Evolutionary conservation across 345 rosid genomes (phyloP), one percentile per base, ranked within the genome.

Genomic region (Kernera saxatilis): DNA sequence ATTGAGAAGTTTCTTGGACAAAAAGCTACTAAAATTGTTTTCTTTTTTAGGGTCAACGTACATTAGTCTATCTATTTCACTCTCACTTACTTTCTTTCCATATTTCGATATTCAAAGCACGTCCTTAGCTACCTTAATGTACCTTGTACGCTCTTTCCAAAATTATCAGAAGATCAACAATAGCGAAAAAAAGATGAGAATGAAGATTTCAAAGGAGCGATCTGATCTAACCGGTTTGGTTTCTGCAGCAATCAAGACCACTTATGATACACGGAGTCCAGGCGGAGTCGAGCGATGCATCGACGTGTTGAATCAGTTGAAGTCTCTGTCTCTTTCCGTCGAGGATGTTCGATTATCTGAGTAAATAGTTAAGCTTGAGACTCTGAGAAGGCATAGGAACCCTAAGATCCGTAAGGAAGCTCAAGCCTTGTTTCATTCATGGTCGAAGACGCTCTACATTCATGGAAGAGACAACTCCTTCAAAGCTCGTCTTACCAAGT

Each of bases 361-460:
- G 3, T 63, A 70, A 0, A 15, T 71, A 1, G 5, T 13, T 45
- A 52, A 41, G 4, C 36, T 71, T 1, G 70, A 52, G 37, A 17
- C 29, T 53, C 23, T 72, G 46, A 72, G 59, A 63, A 30, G 21
- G 0, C 76, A 72, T 32, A 25, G 70, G 7, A 52, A 23, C 70
- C 64, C 70, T 43, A 43, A 13, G 14, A 72, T 72, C 21, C 63
- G 76, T 2, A 3, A 32, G 13, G 70, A 22, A 41, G 22, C 70
- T 12, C 63, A 62, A 25, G 30, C 29, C 25, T 52, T 72, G 64
- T 43, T 72, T 63, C 3, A 25, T 44, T 72, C 70, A 10, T 72
- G 62, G 76, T 23, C 17, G 15, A 72, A 3, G 5, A 52, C 29
- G 1, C 52, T 72, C 21, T 41, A 62, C 46, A 11, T 64, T 4